Conservation (phyloP, 1,284 basidiomycete species). For the Takashimella koratensis region DNA sequence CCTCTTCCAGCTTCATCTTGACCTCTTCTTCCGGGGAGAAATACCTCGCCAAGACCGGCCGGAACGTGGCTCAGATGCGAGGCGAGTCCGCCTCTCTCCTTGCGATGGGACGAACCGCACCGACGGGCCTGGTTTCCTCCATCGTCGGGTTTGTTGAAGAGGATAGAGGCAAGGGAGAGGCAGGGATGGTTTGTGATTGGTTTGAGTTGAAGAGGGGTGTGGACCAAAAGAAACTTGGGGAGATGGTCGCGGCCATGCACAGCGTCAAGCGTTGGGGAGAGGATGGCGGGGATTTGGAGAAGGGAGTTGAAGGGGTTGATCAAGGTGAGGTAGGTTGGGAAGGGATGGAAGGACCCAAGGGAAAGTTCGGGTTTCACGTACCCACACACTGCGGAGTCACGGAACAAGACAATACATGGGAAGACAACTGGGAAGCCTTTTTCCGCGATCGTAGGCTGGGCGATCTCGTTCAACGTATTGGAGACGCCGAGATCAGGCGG, state of each 20-base stretch:
- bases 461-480: conserved; percentile 54
- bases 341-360: too few relatives aligned
- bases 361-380: conserved; percentile 70
- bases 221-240: conserved; percentile 52
- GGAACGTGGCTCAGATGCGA: conserved; percentile 54
- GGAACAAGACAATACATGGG: conserved; percentile 71
- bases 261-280: conserved; percentile 49
- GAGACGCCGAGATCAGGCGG: conserved; percentile 52
- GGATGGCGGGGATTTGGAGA: too few relatives aligned
- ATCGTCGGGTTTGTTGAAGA: conserved; percentile 55
- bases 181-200: conserved; percentile 68
- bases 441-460: conserved; percentile 60
- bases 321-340: too few relatives aligned
- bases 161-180: conserved; percentile 43
- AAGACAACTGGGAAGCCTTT: conserved; percentile 64
- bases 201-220: conserved; percentile 56
- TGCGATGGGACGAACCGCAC: conserved; percentile 61
- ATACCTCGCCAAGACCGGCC: conserved; percentile 30
- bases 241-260: conserved; percentile 58
- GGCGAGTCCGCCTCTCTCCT: conserved; percentile 71
- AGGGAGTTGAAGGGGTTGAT: conserved; percentile 44
- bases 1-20: neutral
- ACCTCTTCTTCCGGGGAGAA: conserved; percentile 4
- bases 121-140: conserved; percentile 60
- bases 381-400: conserved; percentile 79